phyloP scores from a whole-genome alignment of 2,329 filamentous ascomycete species.

The Ceratocystis lukuohia region DNA sequence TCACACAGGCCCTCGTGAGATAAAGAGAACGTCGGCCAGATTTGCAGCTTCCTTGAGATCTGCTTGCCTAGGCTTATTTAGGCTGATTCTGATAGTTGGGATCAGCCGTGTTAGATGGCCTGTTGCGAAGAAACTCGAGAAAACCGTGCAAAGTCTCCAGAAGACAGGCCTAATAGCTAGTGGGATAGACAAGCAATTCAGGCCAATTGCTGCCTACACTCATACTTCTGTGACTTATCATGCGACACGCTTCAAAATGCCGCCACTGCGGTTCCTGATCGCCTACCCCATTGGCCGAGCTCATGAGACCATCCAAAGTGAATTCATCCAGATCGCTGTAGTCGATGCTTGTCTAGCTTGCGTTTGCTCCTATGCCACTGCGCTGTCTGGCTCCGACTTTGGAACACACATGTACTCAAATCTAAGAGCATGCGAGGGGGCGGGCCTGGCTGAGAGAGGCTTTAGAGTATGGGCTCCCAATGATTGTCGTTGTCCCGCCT shows the following conservation, averaged over 20 bases:
- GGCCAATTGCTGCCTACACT: not conserved
- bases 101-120: conserved; percentile 35
- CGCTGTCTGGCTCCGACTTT: conserved; percentile 41
- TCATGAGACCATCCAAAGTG: conserved; percentile 46
- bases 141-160: conserved; percentile 47
- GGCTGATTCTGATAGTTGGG: conserved; percentile 51
- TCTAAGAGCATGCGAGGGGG: conserved; percentile 28
- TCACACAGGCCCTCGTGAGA: conserved; percentile 42
- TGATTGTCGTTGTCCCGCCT: not conserved
- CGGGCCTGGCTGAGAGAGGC: not conserved
- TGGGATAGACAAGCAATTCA: not conserved
- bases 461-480: not conserved
- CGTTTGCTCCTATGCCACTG: conserved; percentile 35
- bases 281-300: conserved; percentile 25
- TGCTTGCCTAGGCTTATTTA: conserved; percentile 53
- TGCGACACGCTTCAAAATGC: conserved; percentile 46
- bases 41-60: conserved; percentile 47
- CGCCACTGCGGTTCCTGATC: conserved; percentile 41
- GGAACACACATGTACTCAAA: conserved; percentile 46
- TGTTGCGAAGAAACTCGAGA: conserved; percentile 31
- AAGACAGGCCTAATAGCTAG: conserved; percentile 42
- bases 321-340: conserved; percentile 56
- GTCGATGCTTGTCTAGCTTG: conserved; percentile 57
- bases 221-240: not conserved
- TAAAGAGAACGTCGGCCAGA: conserved; percentile 59